Conservation (phyloP, 108 stramenopile genomes). For the Craspedostauros australis region DNA sequence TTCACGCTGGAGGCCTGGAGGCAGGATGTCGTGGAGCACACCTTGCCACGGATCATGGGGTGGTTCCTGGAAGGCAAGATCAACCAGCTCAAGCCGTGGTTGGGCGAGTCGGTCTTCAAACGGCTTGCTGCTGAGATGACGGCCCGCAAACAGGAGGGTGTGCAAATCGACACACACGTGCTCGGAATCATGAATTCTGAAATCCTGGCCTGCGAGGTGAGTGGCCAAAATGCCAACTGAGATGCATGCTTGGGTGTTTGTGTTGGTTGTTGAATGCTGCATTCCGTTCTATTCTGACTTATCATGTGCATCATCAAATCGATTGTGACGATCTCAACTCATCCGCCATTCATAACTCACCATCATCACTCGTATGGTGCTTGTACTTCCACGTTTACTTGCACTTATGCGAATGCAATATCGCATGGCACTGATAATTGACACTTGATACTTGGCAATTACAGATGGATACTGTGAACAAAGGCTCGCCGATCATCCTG, state of each 20-base stretch:
- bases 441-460: too few relatives aligned
- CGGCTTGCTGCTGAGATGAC: conserved; percentile 84
- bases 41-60: conserved; percentile 85
- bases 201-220: conserved; percentile 83
- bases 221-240: conserved; percentile 20
- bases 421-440: background rate
- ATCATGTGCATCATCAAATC: too few relatives aligned
- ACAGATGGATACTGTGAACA: conserved; percentile 70
- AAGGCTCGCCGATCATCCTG: conserved; percentile 86
- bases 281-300: too few relatives aligned
- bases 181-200: conserved; percentile 94
- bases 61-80: conserved; percentile 85
- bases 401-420: background rate
- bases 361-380: too few relatives aligned
- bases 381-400: background rate
- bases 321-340: too few relatives aligned
- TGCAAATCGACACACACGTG: conserved; percentile 89
- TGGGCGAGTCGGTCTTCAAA: conserved; percentile 86
- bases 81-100: conserved; percentile 81
- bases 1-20: conserved; percentile 91
- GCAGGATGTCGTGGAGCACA: conserved; percentile 81
- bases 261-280: background rate
- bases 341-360: too few relatives aligned
- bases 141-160: conserved; percentile 84
- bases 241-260: background rate